Base-by-base conservation (phyloP, 768 basidiomycete genomes). In the Suillus tomentosus region DNA sequence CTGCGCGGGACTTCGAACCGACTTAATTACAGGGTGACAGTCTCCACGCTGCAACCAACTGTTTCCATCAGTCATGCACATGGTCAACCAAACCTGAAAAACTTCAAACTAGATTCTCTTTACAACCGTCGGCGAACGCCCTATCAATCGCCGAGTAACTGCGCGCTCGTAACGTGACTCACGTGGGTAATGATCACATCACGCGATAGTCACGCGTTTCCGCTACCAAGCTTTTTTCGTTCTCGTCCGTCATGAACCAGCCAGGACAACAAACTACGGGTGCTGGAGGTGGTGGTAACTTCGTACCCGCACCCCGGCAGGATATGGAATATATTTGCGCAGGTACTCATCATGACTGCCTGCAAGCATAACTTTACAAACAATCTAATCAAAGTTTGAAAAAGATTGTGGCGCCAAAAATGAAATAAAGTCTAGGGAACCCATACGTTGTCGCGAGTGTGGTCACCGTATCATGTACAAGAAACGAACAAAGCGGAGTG, bases 381-480 rank as follows among this genome's bases (percentile, higher is more conserved):
- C 59, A 68, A 37, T 62, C 62, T 70, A 70, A 70, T 40, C 61
- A 60, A 24, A 37, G 45, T 45, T 53, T 14, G 36, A 56, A 43
- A 51, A 71, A 94, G 96, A 97, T 74, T 98, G 96, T 74, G 92
- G 94, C 65, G 91, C 90, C 1, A 91, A 91, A 79, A 97, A 96
- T 76, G 90, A 92, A 72, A 95, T 98, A 74, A 90, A 88, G 77
- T 82, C 92, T 9, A 82, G 94, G 64, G 96, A 99, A 75, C 94
- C 94, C 50, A 96, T 98, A 67, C 90, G 96, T 63, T 99, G 96
- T 79, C 85, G 92, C 69, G 95, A 98, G 73, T 99, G 96, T 72
- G 96, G 96, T 3, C 96, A 98, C 77, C 88, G 96, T 60, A 96
- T 99, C 75, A 95, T 99, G 94, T 98, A 97, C 79, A 99, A 99